Evolutionary conservation across 176 grass and related monocot species (phyloP).

Genomic region (Hordeum marinum): DNA sequence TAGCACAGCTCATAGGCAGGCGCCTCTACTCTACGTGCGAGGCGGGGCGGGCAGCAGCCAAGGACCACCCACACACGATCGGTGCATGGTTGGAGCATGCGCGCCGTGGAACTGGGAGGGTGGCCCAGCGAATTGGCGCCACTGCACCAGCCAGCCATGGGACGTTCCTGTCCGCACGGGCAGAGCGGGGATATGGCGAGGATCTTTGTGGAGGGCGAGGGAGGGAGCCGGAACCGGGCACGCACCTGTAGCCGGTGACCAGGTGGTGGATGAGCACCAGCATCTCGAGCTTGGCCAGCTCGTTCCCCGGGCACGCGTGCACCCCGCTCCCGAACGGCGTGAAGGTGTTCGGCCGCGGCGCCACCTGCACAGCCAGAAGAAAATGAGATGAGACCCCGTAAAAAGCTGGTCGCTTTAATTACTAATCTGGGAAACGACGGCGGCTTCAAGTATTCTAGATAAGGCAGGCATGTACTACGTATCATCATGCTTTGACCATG

Average conservation of each 20-base stretch:
- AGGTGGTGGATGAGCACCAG: conserved; percentile 87
- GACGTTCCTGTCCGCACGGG: background rate
- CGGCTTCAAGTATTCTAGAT: background rate
- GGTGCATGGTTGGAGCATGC: background rate
- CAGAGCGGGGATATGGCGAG: conserved; percentile 13
- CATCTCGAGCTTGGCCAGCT: conserved; percentile 96
- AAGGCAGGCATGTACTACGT: background rate
- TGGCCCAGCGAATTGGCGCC: background rate
- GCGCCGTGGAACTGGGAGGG: conserved; percentile 1
- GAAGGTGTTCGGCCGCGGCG: conserved; percentile 88
- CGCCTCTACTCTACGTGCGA: background rate
- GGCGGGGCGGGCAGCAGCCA: background rate
- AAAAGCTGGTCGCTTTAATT: background rate
- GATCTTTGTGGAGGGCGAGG: conserved; percentile 8
- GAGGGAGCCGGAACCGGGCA: background rate
- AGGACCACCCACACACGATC: background rate
- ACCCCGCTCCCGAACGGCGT: conserved; percentile 76
- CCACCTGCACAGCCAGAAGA: conserved; percentile 35
- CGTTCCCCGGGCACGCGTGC: conserved; percentile 93
- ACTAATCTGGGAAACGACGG: background rate
- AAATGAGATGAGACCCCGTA: background rate
- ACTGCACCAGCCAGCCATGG: background rate
- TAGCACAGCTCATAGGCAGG: background rate
- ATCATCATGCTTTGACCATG: background rate
- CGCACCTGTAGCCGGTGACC: conserved; percentile 76